Base-by-base conservation (phyloP, 2,329 filamentous ascomycete species). In the Cryphonectria japonica region DNA sequence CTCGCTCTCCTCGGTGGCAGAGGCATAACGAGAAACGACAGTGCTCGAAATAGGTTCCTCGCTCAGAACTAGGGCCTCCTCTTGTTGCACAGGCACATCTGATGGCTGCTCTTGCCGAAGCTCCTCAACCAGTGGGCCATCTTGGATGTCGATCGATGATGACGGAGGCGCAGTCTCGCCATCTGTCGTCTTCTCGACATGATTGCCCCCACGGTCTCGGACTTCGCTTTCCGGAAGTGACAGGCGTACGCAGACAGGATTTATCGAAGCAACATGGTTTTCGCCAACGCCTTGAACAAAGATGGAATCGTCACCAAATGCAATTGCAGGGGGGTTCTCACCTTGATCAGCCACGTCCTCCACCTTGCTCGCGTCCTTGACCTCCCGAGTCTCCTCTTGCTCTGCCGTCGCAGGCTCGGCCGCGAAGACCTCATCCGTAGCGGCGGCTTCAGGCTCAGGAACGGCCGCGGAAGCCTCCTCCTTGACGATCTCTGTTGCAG, bases 251-350 rank as follows among this genome's bases (percentile, higher is more conserved):
- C 68, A 70, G 66, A 67, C 66, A 73, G 54, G 71, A 73, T 69
- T 73, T 66, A 52, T 69, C 59, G 67, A 69, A 73, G 71, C 71
- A 73, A 73, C 71, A 71, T 67, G 62, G 34, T 67, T 63, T 22
- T 67, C 65, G 69, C 69, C 69, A 70, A 64, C 64, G 64, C 59
- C 70, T 68, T 69, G 67, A 66, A 69, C 63, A 73, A 34, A 54
- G 65, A 61, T 66, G 69, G 29, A 54, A 71, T 66, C 52, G 66
- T 73, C 69, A 63, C 46, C 67, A 73, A 73, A 59, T 60, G 26
- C 70, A 72, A 34, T 68, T 46, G 59, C 69, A 57, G 62, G 69
- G 71, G 62, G 60, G 59, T 43, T 70, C 71, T 73, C 67, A 73
- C 71, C 71, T 73, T 68, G 61, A 34, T 71, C 59, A 59, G 64